Conservation (phyloP, 2,329 filamentous ascomycete genomes). For the Karstenula rhodostoma region DNA sequence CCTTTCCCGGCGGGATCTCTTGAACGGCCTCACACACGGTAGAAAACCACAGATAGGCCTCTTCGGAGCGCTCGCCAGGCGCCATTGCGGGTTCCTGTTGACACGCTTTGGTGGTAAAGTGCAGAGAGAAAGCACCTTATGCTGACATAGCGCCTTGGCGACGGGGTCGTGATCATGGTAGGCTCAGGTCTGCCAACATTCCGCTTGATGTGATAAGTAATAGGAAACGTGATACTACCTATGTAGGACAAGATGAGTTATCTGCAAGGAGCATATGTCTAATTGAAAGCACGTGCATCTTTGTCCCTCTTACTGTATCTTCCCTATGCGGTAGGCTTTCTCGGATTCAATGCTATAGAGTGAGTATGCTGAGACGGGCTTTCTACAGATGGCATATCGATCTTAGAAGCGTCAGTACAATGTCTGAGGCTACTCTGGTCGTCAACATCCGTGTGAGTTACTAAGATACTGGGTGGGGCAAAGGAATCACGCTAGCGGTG, state of each 20-base stretch:
- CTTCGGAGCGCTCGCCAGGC: conserved; percentile 66
- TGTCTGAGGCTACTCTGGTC: neutral
- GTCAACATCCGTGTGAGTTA: neutral
- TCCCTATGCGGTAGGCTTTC: neutral
- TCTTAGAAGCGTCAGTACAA: neutral
- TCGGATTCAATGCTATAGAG: neutral
- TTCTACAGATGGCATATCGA: neutral
- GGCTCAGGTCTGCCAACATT: neutral
- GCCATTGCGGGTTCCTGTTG: conserved; percentile 60
- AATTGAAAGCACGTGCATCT: too few species aligned
- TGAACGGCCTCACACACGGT: conserved; percentile 85
- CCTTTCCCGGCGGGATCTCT: conserved; percentile 81
- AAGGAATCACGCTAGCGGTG: neutral
- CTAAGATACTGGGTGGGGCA: neutral
- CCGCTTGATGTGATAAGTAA: neutral
- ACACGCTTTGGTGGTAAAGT: neutral
- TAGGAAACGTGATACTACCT: neutral
- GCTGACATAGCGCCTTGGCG: conserved; percentile 10
- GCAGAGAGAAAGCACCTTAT: conserved; percentile 11
- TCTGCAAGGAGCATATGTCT: too few species aligned
- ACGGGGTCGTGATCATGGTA: neutral
- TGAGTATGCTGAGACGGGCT: neutral
- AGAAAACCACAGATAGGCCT: conserved; percentile 76
- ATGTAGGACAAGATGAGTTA: neutral
- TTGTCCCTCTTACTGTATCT: neutral